Conservation (phyloP, 2,329 filamentous ascomycete species). For the Fusarium sp. region DNA sequence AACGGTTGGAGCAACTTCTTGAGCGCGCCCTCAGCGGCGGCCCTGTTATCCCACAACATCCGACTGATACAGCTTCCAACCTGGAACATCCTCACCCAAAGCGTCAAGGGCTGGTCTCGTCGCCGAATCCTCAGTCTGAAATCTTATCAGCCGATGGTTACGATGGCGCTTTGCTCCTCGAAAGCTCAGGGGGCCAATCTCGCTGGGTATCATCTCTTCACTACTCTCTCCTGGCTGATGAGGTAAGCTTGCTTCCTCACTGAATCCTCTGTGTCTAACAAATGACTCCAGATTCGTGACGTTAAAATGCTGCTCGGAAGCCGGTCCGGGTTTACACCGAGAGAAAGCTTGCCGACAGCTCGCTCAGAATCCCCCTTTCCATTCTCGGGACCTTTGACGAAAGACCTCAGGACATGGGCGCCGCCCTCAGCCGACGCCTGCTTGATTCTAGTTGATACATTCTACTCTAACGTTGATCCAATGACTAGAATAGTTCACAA, state of each 20-base stretch:
- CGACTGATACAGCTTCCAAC: not conserved
- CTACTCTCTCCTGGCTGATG: slow-evolving; percentile 2
- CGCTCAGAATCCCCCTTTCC: not conserved
- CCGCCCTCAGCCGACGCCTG: not conserved
- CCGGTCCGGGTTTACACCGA: not conserved
- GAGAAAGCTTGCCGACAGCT: not conserved
- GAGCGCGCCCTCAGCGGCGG: not conserved
- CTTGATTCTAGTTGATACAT: not conserved
- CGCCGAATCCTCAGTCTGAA: not conserved
- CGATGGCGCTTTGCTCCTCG: slow-evolving; percentile 1
- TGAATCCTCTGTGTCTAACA: not conserved
- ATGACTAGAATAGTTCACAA: slow-evolving; percentile 1
- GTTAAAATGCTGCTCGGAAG: not conserved
- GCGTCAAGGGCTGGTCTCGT: rapidly evolving
- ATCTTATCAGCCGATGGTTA: not conserved
- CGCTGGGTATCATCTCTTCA: slow-evolving; percentile 6
- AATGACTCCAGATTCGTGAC: not conserved
- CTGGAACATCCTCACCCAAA: rapidly evolving
- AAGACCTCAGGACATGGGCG: not conserved
- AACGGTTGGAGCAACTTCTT: not conserved
- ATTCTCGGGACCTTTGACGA: not conserved
- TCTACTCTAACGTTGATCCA: not conserved
- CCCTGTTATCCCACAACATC: not conserved
- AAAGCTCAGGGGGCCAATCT: not conserved
- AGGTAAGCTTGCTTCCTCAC: not conserved